A percentile compares a stretch with the other conserved stretches of the same genome.
Conservation (phyloP, 805 yeast species). For the Candida caryicola region DNA sequence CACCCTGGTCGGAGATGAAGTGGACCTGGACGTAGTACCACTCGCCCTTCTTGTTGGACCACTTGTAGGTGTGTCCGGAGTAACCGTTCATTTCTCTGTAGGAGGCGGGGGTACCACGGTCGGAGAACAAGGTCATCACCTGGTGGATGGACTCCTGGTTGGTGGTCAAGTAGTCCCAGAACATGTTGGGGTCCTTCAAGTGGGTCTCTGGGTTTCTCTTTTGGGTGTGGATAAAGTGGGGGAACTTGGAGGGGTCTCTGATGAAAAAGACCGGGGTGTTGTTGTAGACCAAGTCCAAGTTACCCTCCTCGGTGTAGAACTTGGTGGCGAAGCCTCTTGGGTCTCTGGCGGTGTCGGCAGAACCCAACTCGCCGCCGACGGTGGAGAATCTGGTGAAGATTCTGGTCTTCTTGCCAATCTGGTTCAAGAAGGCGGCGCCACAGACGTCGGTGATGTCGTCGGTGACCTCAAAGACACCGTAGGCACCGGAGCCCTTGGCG, state of each 20-base stretch:
- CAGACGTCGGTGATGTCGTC: slow-evolving; percentile 38
- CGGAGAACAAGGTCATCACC: slow-evolving; percentile 68
- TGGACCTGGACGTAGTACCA: slow-evolving; percentile 81
- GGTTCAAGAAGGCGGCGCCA: slow-evolving; percentile 25
- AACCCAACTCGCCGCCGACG: slow-evolving; percentile 68
- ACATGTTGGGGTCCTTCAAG: slow-evolving; percentile 75
- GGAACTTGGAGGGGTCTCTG: slow-evolving; percentile 63
- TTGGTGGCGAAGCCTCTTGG: slow-evolving; percentile 70
- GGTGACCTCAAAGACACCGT: slow-evolving; percentile 56
- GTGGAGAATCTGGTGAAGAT: slow-evolving; percentile 55
- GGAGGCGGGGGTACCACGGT: slow-evolving; percentile 78
- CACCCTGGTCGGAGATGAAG: slow-evolving; percentile 63
- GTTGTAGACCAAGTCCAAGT: slow-evolving; percentile 69
- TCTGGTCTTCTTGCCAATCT: slow-evolving; percentile 29
- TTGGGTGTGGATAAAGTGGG: slow-evolving; percentile 65
- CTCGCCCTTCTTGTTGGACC: slow-evolving; percentile 72
- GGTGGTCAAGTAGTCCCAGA: slow-evolving; percentile 77
- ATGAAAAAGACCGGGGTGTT: slow-evolving; percentile 68
- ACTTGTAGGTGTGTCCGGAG: slow-evolving; percentile 82
- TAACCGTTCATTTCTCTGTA: slow-evolving; percentile 80
- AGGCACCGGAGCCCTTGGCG: slow-evolving; percentile 66
- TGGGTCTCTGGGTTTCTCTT: slow-evolving; percentile 72
- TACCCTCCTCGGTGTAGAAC: slow-evolving; percentile 66
- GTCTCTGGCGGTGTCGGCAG: slow-evolving; percentile 65
- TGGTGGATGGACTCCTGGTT: slow-evolving; percentile 77